Base-by-base conservation (phyloP, 495 filamentous ascomycete species). In the Aspergillus carlsbadensis region DNA sequence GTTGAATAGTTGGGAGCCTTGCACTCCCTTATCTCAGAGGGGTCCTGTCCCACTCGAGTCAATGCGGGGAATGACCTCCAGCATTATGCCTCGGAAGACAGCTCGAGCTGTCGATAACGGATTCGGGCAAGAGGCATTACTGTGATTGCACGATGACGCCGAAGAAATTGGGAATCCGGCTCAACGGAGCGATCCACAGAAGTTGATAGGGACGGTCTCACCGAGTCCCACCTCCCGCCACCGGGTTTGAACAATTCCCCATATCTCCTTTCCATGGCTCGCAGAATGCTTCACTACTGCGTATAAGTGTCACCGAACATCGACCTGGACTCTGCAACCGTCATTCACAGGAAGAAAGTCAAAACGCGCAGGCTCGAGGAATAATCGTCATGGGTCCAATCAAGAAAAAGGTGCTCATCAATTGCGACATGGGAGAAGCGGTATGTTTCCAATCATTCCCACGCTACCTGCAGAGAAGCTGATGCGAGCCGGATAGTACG, bases 391-490 rank as follows among this genome's bases (percentile, higher is more conserved):
- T 78, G 77, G 61, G 60, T 17, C 71, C 76, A 2, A 76, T 80
- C 54, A 74, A 73, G 51, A 67, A 74, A 39, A 79, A 78, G 56
- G 73, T 79, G 15, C 67, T 75, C 31, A 77, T 84, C 58, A 83
- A 84, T 48, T 70, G 73, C 40, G 81, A 81, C 54, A 68, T 82
- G 15, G 80, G 77, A 18, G 80, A 81, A 66, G 80, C 64, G 29
- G 64, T 66, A 54, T 14, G 63, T 52, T 10, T 44, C 43, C 43
- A n/a, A 4, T 47, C 24, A 15, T 2, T 49, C 34, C 26, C 24
- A 10, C 4, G 7, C 36, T 21, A 31, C 4, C 14, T 36, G 10
- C 18, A 18, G 15, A 29, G n/a, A 36, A 18, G 40, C 29, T 53
- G 45, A 43, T 5, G 17, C 39, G 47, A 55, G 42, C 17, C n/a